These are phyloP conservation scores for Penicilliopsis zonata DNA, from an alignment of 495 filamentous ascomycete genomes.

Conservation along the genomic window DNA sequence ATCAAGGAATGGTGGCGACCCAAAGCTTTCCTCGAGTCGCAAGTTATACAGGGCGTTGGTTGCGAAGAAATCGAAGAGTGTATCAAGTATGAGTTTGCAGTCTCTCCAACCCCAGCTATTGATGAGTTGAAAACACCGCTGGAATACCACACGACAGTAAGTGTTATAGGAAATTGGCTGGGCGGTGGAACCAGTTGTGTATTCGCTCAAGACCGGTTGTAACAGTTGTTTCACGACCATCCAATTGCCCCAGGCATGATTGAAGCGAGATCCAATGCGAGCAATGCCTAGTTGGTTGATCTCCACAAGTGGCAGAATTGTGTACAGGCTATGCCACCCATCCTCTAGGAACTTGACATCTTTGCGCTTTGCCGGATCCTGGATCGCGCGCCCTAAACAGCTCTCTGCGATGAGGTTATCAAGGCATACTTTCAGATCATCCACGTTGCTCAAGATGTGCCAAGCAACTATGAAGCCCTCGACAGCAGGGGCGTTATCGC, in stretches of 20 bases:
- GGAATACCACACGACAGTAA: slow-evolving; percentile 64
- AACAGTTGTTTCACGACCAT: slow-evolving; percentile 50
- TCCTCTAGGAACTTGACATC: slow-evolving; percentile 52
- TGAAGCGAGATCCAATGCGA: slow-evolving; percentile 42
- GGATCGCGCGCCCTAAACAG: slow-evolving; percentile 2
- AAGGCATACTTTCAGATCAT: slow-evolving; percentile 15
- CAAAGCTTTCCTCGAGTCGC: slow-evolving; percentile 61
- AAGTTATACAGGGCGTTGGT: slow-evolving; percentile 61
- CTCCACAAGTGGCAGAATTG: slow-evolving; percentile 62
- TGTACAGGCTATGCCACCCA: slow-evolving; percentile 64
- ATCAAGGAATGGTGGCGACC: slow-evolving; percentile 70
- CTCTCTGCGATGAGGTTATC: slow-evolving; percentile 43
- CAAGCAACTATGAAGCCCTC: slow-evolving; percentile 58
- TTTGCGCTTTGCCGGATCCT: slow-evolving; percentile 7
- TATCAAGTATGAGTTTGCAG: slow-evolving; percentile 65
- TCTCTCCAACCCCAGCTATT: slow-evolving; percentile 76
- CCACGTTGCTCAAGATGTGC: slow-evolving; percentile 40
- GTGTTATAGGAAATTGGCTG: slow-evolving; percentile 60
- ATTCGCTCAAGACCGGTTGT: slow-evolving; percentile 51
- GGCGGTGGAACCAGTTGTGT: slow-evolving; percentile 37
- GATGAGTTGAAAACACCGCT: slow-evolving; percentile 69
- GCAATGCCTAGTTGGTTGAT: slow-evolving; percentile 58
- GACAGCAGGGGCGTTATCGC: slow-evolving; percentile 38
- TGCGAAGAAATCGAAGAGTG: slow-evolving; percentile 85
- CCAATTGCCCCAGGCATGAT: slow-evolving; percentile 57